Percentiles rank a stretch among this genome's conserved stretches.
Evolutionary conservation across 2,329 filamentous ascomycete genomes (phyloP).

Genomic region (Colletotrichum filicis): DNA sequence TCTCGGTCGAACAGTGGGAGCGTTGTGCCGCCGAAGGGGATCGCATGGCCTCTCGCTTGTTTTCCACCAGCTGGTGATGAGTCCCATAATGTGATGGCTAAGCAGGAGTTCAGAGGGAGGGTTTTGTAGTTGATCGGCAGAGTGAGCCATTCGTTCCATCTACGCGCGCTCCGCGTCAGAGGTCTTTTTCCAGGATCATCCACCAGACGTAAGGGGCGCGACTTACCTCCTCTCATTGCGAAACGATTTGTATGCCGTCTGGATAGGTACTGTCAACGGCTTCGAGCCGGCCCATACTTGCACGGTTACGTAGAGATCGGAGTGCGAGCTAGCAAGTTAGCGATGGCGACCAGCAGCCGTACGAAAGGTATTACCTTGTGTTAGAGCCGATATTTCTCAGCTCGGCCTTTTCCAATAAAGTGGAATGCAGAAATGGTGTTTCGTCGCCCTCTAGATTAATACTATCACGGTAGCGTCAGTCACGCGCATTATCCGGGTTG

Average conservation of each 20-base stretch:
- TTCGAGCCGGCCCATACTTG: constrained; percentile 98
- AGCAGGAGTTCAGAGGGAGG: constrained; percentile 81
- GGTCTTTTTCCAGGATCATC: not conserved
- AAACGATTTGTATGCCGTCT: constrained; percentile 94
- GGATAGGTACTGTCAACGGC: constrained; percentile 88
- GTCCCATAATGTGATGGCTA: constrained; percentile 97
- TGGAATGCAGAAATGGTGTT: constrained; percentile 64
- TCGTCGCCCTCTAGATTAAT: constrained; percentile 61
- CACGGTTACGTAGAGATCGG: constrained; percentile 91
- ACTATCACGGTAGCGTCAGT: constrained; percentile 42
- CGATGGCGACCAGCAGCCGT: constrained; percentile 32
- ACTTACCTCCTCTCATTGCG: constrained; percentile 73
- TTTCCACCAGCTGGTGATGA: constrained; percentile 81
- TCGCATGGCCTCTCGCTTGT: constrained; percentile 77
- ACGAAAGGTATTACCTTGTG: constrained; percentile 63
- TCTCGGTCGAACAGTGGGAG: constrained; percentile 92
- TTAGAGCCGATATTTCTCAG: constrained; percentile 90
- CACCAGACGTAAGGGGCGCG: not conserved
- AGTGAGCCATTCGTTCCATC: constrained; percentile 97
- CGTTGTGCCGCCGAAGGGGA: constrained; percentile 95
- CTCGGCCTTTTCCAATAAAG: constrained; percentile 80
- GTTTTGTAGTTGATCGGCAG: constrained; percentile 87
- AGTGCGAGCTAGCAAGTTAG: constrained; percentile 69
- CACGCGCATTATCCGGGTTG: not conserved
- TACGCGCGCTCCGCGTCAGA: constrained; percentile 43